Base-by-base conservation (phyloP, 148 eudicot species). In the Vaccinium darrowii region DNA sequence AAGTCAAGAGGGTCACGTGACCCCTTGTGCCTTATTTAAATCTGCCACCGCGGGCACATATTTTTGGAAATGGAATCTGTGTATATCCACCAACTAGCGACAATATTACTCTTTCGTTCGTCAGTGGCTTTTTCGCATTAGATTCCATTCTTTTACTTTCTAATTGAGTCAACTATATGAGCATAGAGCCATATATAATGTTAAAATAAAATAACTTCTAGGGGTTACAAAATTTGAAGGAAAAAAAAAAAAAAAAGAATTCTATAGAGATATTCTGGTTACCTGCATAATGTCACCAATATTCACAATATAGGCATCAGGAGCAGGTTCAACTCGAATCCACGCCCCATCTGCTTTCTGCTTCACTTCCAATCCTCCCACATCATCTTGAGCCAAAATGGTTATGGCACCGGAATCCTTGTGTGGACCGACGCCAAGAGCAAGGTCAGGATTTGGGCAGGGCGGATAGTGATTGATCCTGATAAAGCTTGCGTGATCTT, bases 201-300 rank as follows among this genome's bases (percentile, higher is more conserved):
- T 15, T 16, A 56, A 56, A 56, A 43, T 4, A 4, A 43, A 43
- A 43, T 43, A 43, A 3, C 62, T 5, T 57, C n/a, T 58, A 58
- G 21, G n/a, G 7, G 4, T 62, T 6, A 62, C 10, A n/a, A 63
- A 63, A 0, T 7, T 19, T 57, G 62, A 33, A 33, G n/a, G 7
- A 3, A 2, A n/a, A 23, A 58, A 1, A n/a, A 0, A 8, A 21
- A 1, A 1, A 58, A 5, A 43, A 43, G 47, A 5, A 0, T 3
- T 21, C 23, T 62, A 21, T 21, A 21, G 25, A 21, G 63, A 62
- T 21, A 19, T 62, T 65, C 16, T 25, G n/a, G 23, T 33, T 73
- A 95, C 98, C 98, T 95, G 98, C 72, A 92, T 90, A 0, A 93
- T 87, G 83, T 94, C 94, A 14, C 98, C 98, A n/a, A 94, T 88